Evolutionary conservation across 176 grass and related monocot species (phyloP).

Genomic region (Carex parvula): DNA sequence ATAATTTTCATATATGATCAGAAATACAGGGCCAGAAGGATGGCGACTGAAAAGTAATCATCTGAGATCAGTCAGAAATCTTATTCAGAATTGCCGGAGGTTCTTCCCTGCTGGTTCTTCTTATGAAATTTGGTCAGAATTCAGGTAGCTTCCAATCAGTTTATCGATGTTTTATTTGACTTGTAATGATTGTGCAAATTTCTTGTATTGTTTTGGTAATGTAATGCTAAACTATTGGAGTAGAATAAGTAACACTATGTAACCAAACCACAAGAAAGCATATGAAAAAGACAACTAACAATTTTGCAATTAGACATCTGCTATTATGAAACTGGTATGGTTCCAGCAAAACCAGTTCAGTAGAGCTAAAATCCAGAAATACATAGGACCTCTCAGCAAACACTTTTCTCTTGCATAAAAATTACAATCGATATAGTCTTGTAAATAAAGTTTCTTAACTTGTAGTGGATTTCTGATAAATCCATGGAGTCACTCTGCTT

Average conservation of each 20-base stretch:
- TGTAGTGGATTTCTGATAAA: conserved; percentile 76
- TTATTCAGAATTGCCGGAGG: conserved; percentile 60
- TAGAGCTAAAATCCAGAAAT: conserved; percentile 5
- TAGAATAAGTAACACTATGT: background rate
- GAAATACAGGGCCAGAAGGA: conserved; percentile 94
- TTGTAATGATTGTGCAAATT: conserved; percentile 7
- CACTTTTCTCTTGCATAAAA: background rate
- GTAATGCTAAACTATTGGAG: conserved; percentile 9
- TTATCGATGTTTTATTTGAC: background rate
- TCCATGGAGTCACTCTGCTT: conserved; percentile 94
- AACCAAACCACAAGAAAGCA: background rate
- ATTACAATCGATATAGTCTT: background rate
- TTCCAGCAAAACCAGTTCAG: background rate
- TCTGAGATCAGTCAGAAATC: conserved; percentile 60
- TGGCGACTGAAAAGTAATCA: conserved; percentile 72
- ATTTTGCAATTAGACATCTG: background rate
- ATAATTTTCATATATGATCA: conserved; percentile 35
- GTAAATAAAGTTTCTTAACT: conserved; percentile 1
- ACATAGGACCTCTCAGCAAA: conserved; percentile 9
- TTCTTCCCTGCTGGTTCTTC: conserved; percentile 84
- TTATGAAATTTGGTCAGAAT: conserved; percentile 86
- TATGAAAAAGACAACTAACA: background rate
- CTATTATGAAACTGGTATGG: background rate
- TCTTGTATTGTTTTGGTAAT: background rate
- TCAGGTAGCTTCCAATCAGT: conserved; percentile 51